Percentiles rank a stretch among this genome's conserved stretches.
phyloP scores from a whole-genome alignment of 2,329 filamentous ascomycete species.

The Cercospora janseana region DNA sequence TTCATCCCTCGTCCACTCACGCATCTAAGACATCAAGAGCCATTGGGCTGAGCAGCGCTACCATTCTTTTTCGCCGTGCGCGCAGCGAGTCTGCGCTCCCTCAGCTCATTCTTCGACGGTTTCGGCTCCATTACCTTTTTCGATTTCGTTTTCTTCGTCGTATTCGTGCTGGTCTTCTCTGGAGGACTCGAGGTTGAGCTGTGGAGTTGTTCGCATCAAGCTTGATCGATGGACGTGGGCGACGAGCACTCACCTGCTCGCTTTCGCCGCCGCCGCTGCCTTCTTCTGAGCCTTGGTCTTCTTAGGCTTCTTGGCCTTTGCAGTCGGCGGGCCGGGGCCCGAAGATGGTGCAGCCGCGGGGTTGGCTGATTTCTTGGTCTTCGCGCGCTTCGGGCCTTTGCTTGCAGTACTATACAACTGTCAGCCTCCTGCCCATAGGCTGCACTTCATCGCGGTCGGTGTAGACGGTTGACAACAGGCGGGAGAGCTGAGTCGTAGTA shows the following conservation, averaged over 20 bases:
- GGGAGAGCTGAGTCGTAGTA: conserved; percentile 14
- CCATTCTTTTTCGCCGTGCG: not conserved
- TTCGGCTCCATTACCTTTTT: conserved; percentile 6
- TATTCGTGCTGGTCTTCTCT: not conserved
- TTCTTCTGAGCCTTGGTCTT: conserved; percentile 13
- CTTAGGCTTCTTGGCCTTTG: conserved; percentile 7
- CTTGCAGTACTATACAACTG: conserved; percentile 7
- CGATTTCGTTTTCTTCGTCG: conserved; percentile 5
- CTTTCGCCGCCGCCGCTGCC: not conserved
- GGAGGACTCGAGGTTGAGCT: not conserved
- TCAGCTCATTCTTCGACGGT: not conserved
- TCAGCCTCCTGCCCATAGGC: conserved; percentile 12
- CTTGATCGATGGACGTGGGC: not conserved
- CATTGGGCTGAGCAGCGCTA: not conserved
- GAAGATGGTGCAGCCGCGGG: not conserved
- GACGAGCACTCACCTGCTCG: conserved; percentile 12
- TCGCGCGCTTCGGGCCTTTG: not conserved
- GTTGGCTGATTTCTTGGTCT: conserved; percentile 3
- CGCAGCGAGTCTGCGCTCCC: not conserved
- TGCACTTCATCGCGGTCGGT: conserved; percentile 1
- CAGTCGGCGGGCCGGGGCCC: not conserved
- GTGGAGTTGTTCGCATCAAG: not conserved
- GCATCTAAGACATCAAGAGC: not conserved
- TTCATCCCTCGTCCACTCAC: not conserved
- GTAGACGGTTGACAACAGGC: conserved; percentile 14